Evolutionary conservation across 139 green algal genomes (phyloP).

Genomic region (Pleodorina starrii): DNA sequence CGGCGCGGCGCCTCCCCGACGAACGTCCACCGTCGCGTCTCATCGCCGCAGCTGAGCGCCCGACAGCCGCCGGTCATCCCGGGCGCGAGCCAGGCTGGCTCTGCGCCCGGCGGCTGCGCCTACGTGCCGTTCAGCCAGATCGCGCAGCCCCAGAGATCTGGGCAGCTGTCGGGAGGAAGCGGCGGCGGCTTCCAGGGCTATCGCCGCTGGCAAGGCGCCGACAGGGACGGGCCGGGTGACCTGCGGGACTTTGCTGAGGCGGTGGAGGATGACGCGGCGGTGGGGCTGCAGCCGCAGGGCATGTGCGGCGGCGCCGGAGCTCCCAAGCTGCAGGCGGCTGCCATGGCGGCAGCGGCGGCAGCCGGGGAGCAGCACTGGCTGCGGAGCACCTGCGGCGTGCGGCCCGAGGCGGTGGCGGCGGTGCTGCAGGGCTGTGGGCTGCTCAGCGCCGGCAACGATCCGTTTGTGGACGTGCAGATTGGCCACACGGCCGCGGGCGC

Average conservation of each 20-base stretch:
- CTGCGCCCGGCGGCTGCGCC: no score
- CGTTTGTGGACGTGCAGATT: background rate
- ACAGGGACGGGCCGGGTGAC: background rate
- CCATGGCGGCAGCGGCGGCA: background rate
- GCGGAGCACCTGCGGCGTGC: background rate
- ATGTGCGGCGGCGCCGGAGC: background rate
- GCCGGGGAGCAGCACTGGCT: background rate
- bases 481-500: conserved; percentile 4
- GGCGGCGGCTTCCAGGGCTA: conserved; percentile 3
- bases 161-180: background rate
- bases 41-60: no score
- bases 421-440: conserved; percentile 20
- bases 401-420: background rate
- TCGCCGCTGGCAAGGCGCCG: conserved; percentile 22
- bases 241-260: background rate
- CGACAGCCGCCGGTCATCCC: no score
- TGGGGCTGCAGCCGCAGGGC: background rate
- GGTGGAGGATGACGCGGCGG: background rate
- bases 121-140: no score
- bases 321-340: background rate
- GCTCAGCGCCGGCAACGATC: background rate
- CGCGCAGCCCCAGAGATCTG: background rate
- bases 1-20: no score
- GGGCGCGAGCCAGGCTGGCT: no score
- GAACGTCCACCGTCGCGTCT: no score